Conservation (phyloP, 768 basidiomycete species). For the Lentinula lateritia region DNA sequence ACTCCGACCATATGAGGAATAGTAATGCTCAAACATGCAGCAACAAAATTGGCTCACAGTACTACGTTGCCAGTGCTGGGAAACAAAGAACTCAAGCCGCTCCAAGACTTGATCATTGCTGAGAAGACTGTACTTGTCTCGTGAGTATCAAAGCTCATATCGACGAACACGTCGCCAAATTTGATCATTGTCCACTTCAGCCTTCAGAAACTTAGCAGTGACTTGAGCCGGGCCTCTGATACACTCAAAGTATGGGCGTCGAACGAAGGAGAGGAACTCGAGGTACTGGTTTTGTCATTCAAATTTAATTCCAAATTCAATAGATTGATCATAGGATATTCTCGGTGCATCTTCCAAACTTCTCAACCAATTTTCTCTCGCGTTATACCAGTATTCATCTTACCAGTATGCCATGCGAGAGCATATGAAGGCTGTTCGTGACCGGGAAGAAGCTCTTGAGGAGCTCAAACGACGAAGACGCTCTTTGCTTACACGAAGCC, state of each 20-base stretch:
- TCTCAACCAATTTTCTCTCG: slow-evolving; percentile 59
- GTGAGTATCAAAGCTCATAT: slow-evolving; percentile 34
- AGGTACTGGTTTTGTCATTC: slow-evolving; percentile 31
- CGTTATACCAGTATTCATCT: slow-evolving; percentile 62
- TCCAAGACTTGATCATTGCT: slow-evolving; percentile 85
- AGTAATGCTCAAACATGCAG: slow-evolving; percentile 65
- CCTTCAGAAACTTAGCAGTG: slow-evolving; percentile 59
- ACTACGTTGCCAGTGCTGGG: slow-evolving; percentile 68
- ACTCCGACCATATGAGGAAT: slow-evolving; percentile 19
- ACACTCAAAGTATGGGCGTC: slow-evolving; percentile 66
- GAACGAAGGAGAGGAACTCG: slow-evolving; percentile 80
- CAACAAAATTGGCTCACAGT: slow-evolving; percentile 85
- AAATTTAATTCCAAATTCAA: background rate
- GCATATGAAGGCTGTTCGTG: slow-evolving; percentile 77
- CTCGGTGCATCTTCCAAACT: slow-evolving; percentile 68
- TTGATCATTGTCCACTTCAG: slow-evolving; percentile 24
- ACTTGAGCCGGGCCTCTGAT: slow-evolving; percentile 67
- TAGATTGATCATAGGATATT: slow-evolving; percentile 49
- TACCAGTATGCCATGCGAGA: slow-evolving; percentile 67
- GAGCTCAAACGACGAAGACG: slow-evolving; percentile 69
- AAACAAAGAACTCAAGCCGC: slow-evolving; percentile 72
- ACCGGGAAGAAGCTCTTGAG: slow-evolving; percentile 79
- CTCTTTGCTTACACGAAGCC: slow-evolving; percentile 61
- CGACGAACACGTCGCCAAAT: background rate
- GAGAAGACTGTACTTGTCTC: slow-evolving; percentile 79